Conservation (phyloP, 305 asterid genomes). For the Solanum chacoense region DNA sequence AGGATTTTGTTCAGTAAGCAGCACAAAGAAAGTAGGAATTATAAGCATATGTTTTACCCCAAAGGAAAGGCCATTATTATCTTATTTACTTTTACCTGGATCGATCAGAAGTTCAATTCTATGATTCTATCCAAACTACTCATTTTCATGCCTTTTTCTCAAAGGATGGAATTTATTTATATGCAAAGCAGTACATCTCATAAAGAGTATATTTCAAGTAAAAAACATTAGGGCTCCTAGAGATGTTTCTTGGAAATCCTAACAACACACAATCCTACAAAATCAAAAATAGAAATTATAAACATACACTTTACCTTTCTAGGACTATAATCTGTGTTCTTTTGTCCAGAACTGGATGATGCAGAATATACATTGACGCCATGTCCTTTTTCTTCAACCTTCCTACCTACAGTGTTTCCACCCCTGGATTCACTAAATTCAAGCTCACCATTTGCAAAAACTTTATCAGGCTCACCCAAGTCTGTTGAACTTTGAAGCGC, state of each 20-base stretch:
- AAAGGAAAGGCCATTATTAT: not conserved
- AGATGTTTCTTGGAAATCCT: not conserved
- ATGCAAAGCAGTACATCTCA: not conserved
- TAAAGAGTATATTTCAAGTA: not conserved
- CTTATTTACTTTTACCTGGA: not conserved
- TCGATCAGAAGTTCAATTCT: not conserved
- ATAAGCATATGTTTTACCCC: not conserved
- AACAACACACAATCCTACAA: not conserved
- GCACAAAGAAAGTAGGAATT: not conserved
- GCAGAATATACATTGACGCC: conserved; percentile 37
- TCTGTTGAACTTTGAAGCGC: conserved; percentile 24
- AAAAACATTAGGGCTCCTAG: not conserved
- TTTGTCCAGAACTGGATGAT: conserved; percentile 41
- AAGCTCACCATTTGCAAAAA: conserved; percentile 37
- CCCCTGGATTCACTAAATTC: conserved; percentile 41
- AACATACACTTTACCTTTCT: conserved; percentile 45
- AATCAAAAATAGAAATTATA: not conserved
- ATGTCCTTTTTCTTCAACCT: conserved; percentile 42
- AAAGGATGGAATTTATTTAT: not conserved
- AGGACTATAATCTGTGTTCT: conserved; percentile 40
- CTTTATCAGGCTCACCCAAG: conserved; percentile 26
- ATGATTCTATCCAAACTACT: not conserved
- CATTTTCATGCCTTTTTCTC: not conserved
- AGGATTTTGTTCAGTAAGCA: not conserved
- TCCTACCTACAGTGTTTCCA: conserved; percentile 27